Evolutionary conservation across 192 early-diverging fungal species (phyloP), one percentile per base, ranked within the genome.

Genomic region (Lunasporangiospora selenospora): DNA sequence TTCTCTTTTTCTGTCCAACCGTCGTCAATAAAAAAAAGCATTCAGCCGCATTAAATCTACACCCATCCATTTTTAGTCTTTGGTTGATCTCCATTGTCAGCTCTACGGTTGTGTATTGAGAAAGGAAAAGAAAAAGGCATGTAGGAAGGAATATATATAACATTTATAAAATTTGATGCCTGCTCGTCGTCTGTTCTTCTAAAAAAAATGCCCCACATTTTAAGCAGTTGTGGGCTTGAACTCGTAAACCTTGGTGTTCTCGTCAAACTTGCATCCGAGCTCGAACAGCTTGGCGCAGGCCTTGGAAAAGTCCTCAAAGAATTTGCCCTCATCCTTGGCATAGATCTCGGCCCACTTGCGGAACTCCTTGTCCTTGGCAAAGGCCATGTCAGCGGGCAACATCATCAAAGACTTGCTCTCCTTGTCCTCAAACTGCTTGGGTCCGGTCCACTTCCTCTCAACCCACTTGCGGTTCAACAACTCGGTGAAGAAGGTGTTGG

Each of bases 251-350:
- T 84, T 87, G 37, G 88, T 77, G 48, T 89, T 81, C 30, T 83
- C 83, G 7, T 85, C 85, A 73, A 88, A 89, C 52, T 83, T 66
- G 32, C 92, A 87, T 70, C 95, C 96, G 32, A 96, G 81, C 76
- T 97, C 94, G 46, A 91, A 78, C 30, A 98, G 84, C 85, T 95
- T 98, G 61, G 77, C 63, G 48, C 92, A 95, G 8, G 87, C 94
- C 42, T 78, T 81, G 46, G 92, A 69, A 80, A 98, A 98, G 83
- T 98, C 96, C 29, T 81, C 83, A 83, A 93, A 97, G 89, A 93
- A 98, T 51, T 82, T 77, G 18, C 90, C 81, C 50, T 89, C 70
- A 78, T 95, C 92, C 66, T 91, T 88, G 48, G 95, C 94, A 67
- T 98, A 98, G 39, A 85, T 65, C 56, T 95, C 90, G n/a, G 91